Percentiles rank a stretch among this genome's conserved stretches.
Conservation (phyloP, 495 filamentous ascomycete genomes). For the Penicillium coprophilum region DNA sequence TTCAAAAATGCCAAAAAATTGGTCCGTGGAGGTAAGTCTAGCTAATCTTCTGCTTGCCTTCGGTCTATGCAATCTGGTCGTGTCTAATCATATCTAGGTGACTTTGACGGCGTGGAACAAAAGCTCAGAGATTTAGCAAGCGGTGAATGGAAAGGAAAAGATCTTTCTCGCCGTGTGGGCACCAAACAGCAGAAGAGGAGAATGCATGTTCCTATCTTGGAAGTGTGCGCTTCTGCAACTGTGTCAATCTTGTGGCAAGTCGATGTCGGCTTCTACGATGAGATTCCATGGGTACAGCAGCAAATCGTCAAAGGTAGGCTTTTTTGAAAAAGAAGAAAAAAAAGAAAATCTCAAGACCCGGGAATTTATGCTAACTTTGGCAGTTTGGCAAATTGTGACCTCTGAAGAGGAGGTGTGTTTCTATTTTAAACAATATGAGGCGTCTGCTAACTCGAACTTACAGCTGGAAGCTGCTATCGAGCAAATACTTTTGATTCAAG, state of each 20-base stretch:
- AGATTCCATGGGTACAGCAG: conserved; percentile 17
- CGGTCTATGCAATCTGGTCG: neutral
- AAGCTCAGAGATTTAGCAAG: conserved; percentile 33
- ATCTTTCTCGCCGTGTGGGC: conserved; percentile 5
- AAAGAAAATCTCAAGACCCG: neutral
- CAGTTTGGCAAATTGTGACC: conserved; percentile 16
- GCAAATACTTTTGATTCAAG: conserved; percentile 19
- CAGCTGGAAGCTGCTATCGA: conserved; percentile 14
- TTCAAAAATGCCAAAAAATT: conserved; percentile 25
- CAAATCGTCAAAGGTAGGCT: conserved; percentile 28
- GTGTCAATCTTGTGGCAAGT: conserved; percentile 39
- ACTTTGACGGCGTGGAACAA: conserved; percentile 13
- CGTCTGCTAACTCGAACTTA: neutral
- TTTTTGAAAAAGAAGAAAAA: too few relatives aligned
- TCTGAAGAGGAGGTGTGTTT: conserved; percentile 13
- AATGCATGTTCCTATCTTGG: conserved; percentile 19
- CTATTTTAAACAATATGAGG: too few relatives aligned
- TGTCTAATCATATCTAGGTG: conserved; percentile 7
- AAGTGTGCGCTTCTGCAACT: conserved; percentile 7
- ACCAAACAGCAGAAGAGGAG: conserved; percentile 9
- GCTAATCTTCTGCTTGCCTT: neutral
- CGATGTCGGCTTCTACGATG: conserved; percentile 32
- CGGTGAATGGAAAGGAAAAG: conserved; percentile 28
- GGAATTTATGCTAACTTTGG: neutral
- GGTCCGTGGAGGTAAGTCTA: conserved; percentile 2